phyloP scores from a whole-genome alignment of 1,284 basidiomycete species.

The Ganoderma lucidum region DNA sequence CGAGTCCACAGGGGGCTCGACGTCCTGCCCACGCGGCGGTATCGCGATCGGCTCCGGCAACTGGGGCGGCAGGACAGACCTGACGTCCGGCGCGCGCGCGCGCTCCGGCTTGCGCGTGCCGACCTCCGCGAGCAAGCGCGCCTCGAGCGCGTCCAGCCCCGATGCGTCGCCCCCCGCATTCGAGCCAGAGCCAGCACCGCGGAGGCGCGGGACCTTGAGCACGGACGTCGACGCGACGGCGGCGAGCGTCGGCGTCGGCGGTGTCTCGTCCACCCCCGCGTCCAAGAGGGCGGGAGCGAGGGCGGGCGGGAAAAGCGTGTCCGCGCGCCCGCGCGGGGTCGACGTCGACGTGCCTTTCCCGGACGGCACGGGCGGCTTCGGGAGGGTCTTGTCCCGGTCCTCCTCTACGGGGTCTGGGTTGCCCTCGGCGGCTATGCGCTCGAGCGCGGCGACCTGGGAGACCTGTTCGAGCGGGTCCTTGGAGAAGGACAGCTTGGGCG shows the following conservation, averaged over 20 bases:
- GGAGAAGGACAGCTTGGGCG: conserved; percentile 61
- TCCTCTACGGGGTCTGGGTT: conserved; percentile 27
- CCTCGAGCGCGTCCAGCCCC: conserved; percentile 71
- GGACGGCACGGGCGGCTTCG: conserved; percentile 55
- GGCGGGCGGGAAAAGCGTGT: conserved; percentile 42
- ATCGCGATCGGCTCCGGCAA: conserved; percentile 50
- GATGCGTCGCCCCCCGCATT: conserved; percentile 36
- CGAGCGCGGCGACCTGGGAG: conserved; percentile 65
- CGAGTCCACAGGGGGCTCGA: conserved; percentile 66
- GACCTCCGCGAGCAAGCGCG: conserved; percentile 66
- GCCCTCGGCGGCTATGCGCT: conserved; percentile 66
- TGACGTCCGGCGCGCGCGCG: conserved; percentile 52
- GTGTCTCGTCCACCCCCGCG: conserved; percentile 41
- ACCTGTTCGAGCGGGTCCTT: conserved; percentile 47
- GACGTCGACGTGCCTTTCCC: conserved; percentile 18
- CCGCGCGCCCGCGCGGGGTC: conserved; percentile 39
- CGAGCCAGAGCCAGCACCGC: not conserved
- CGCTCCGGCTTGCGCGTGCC: conserved; percentile 63
- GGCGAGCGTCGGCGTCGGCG: conserved; percentile 60
- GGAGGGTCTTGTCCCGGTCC: conserved; percentile 64
- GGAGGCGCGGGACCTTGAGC: conserved; percentile 44
- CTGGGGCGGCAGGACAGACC: conserved; percentile 46
- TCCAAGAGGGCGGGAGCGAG: conserved; percentile 11
- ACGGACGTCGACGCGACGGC: conserved; percentile 51
- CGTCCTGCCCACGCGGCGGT: conserved; percentile 35